phyloP scores from a whole-genome alignment of 306 rosid genomes.

The Acacia crassicarpa region DNA sequence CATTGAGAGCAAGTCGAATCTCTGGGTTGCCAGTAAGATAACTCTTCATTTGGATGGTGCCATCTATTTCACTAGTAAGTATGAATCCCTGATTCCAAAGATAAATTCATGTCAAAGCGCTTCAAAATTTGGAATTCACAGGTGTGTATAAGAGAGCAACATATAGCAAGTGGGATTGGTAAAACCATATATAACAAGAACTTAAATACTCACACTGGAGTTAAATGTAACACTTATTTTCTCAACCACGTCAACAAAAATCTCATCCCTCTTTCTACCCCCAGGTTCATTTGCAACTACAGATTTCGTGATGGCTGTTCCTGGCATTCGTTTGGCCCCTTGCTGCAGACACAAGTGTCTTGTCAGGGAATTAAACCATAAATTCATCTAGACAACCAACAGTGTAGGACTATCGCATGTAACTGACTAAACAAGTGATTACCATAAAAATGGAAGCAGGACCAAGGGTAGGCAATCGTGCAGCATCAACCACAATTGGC shows the following conservation, averaged over 20 bases:
- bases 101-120: constrained; percentile 23
- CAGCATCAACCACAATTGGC: constrained; percentile 72
- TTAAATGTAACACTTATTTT: constrained; percentile 93
- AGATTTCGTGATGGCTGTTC: constrained; percentile 83
- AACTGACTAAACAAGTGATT: constrained; percentile 24
- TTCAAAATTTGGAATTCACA: constrained; percentile 17
- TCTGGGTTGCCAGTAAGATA: constrained; percentile 91
- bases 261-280: constrained; percentile 91
- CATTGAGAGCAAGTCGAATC: constrained; percentile 89
- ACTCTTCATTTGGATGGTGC: constrained; percentile 98
- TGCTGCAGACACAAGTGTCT: constrained; percentile 52
- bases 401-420: constrained; percentile 1
- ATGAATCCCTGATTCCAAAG: constrained; percentile 73
- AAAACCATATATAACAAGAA: background rate
- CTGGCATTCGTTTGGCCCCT: constrained; percentile 89
- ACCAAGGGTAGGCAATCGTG: constrained; percentile 69
- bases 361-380: constrained; percentile 30
- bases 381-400: constrained; percentile 6
- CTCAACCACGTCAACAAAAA: constrained; percentile 91
- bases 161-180: background rate
- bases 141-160: background rate
- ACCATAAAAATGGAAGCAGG: constrained; percentile 87
- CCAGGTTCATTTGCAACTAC: constrained; percentile 92
- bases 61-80: constrained; percentile 96
- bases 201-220: constrained; percentile 72